A percentile compares a stretch with the other conserved stretches of the same genome.
Evolutionary conservation across 495 filamentous ascomycete species (phyloP).

Genomic region (Extremus antarcticus): DNA sequence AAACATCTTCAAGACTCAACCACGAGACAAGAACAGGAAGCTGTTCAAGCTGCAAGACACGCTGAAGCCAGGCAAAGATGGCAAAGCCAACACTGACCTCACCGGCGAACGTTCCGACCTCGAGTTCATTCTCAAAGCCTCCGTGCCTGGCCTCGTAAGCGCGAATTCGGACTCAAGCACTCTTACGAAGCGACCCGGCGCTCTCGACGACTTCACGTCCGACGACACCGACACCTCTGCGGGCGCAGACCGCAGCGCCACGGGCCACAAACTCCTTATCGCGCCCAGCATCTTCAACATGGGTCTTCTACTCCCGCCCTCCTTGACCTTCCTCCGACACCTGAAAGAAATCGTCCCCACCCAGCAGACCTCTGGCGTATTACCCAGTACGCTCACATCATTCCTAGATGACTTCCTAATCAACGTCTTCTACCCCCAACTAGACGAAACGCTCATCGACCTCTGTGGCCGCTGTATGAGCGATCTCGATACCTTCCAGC

Average conservation of each 20-base stretch:
- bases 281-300: slow-evolving; percentile 98
- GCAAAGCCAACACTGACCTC: slow-evolving; percentile 54
- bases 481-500: slow-evolving; percentile 75
- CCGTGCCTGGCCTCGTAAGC: slow-evolving; percentile 85
- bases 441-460: slow-evolving; percentile 90
- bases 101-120: slow-evolving; percentile 79
- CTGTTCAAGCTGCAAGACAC: slow-evolving; percentile 68
- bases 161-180: slow-evolving; percentile 27
- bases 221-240: not conserved
- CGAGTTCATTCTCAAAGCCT: slow-evolving; percentile 76
- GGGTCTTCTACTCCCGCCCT: slow-evolving; percentile 85
- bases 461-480: slow-evolving; percentile 71
- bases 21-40: slow-evolving; percentile 59
- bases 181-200: slow-evolving; percentile 38
- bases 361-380: slow-evolving; percentile 40
- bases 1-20: slow-evolving; percentile 48
- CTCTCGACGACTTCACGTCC: not conserved
- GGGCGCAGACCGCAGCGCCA: slow-evolving; percentile 36
- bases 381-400: slow-evolving; percentile 75
- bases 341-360: slow-evolving; percentile 80
- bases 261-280: slow-evolving; percentile 75
- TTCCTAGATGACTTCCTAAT: slow-evolving; percentile 98
- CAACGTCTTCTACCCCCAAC: slow-evolving; percentile 92
- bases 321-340: slow-evolving; percentile 79
- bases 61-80: slow-evolving; percentile 49